phyloP scores from a whole-genome alignment of 2,329 filamentous ascomycete species.

The Rutstroemia sydowiana region DNA sequence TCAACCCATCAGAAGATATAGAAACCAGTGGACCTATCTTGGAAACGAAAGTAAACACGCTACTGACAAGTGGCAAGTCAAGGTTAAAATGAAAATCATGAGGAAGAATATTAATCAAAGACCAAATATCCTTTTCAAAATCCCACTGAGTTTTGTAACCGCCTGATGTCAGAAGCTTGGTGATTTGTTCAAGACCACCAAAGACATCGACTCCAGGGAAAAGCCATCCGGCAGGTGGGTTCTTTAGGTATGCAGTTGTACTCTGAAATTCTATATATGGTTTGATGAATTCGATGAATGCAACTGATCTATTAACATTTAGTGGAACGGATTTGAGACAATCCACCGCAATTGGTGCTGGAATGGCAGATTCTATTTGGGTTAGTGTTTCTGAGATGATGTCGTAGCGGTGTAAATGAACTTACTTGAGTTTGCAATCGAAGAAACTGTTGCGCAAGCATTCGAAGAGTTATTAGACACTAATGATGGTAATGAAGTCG shows the following conservation, averaged over 20 bases:
- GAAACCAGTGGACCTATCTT: conserved; percentile 41
- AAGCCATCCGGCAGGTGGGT: conserved; percentile 43
- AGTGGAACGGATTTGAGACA: conserved; percentile 24
- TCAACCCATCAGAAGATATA: conserved; percentile 49
- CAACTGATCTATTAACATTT: conserved; percentile 15
- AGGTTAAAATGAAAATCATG: conserved; percentile 60
- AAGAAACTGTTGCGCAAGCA: not conserved
- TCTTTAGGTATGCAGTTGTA: conserved; percentile 33
- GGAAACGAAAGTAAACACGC: conserved; percentile 25
- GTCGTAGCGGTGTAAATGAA: not conserved
- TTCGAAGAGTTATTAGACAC: not conserved
- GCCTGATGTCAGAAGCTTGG: conserved; percentile 12
- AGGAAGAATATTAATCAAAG: conserved; percentile 42
- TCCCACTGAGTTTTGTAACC: conserved; percentile 39
- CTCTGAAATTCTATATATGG: conserved; percentile 25
- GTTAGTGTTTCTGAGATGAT: not conserved
- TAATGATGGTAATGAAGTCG: not conserved
- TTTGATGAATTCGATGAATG: conserved; percentile 18
- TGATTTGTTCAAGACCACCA: conserved; percentile 34
- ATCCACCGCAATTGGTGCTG: conserved; percentile 14
- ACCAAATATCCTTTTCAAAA: conserved; percentile 45
- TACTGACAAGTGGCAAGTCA: conserved; percentile 42
- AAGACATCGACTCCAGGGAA: conserved; percentile 33
- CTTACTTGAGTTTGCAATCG: not conserved
- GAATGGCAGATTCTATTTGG: not conserved